Evolutionary conservation across 1,284 basidiomycete species (phyloP).

Genomic region (Pseudozyma tsukubaensis): DNA sequence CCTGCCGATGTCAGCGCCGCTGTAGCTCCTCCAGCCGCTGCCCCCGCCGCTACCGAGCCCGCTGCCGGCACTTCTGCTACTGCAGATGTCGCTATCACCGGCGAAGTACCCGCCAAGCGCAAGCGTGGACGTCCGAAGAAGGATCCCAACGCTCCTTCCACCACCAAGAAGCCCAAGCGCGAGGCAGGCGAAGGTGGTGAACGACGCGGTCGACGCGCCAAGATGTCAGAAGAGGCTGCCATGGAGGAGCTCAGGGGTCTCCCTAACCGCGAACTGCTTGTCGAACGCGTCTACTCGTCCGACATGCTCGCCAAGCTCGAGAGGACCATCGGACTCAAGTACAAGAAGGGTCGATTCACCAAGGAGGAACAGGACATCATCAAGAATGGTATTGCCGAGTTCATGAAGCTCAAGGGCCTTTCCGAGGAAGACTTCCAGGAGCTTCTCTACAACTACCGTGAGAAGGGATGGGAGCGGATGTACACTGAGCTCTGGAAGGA

Average conservation of each 20-base stretch:
- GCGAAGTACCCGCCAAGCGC: slow-evolving; percentile 26
- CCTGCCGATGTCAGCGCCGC: slow-evolving; percentile 3
- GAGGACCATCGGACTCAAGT: slow-evolving; percentile 47
- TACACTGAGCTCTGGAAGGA: slow-evolving; percentile 55
- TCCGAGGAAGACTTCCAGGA: slow-evolving; percentile 50
- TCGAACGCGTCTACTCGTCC: slow-evolving; percentile 50
- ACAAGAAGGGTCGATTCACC: slow-evolving; percentile 44
- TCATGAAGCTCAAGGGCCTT: slow-evolving; percentile 42
- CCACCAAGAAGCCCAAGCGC: slow-evolving; percentile 37
- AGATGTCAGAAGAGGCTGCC: slow-evolving; percentile 40
- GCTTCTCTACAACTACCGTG: slow-evolving; percentile 50
- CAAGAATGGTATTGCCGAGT: slow-evolving; percentile 46
- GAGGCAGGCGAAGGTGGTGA: slow-evolving; percentile 32
- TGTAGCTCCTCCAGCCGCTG: slow-evolving; percentile 4
- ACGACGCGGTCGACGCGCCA: slow-evolving; percentile 33
- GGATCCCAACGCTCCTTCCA: slow-evolving; percentile 24
- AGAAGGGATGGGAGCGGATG: slow-evolving; percentile 42
- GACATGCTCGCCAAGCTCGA: slow-evolving; percentile 50
- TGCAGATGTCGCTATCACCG: slow-evolving; percentile 10
- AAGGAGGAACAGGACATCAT: slow-evolving; percentile 45
- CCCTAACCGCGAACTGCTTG: slow-evolving; percentile 38
- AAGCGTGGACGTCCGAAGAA: slow-evolving; percentile 43
- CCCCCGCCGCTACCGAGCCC: slow-evolving; percentile 8
- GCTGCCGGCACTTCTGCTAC: slow-evolving; percentile 11
- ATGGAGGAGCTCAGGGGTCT: slow-evolving; percentile 32